Evolutionary conservation across 345 rosid genomes (phyloP).

Genomic region (Anastatica hierochuntica): DNA sequence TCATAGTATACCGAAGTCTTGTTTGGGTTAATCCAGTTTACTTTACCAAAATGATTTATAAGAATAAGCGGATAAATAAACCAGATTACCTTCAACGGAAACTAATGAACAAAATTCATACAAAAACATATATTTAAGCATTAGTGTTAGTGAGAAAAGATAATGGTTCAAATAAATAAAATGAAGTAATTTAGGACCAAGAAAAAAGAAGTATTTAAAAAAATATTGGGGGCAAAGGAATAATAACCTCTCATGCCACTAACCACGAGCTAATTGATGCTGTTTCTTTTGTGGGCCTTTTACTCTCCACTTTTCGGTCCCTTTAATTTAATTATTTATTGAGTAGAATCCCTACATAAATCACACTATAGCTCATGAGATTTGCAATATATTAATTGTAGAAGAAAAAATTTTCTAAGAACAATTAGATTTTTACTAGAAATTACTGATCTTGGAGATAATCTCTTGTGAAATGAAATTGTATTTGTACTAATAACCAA

Average conservation of each 20-base stretch:
- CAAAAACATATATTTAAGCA: background rate
- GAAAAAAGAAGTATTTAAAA: conserved; percentile 2
- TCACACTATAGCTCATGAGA: conserved; percentile 12
- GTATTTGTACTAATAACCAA: too few species aligned
- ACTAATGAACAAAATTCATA: background rate
- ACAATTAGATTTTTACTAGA: too few species aligned
- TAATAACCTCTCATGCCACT: conserved; percentile 46
- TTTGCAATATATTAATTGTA: conserved; percentile 7
- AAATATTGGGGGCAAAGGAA: conserved; percentile 22
- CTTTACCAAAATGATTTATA: too few species aligned
- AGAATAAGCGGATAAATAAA: background rate
- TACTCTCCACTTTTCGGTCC: conserved; percentile 8
- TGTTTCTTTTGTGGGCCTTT: conserved; percentile 55
- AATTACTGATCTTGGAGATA: too few species aligned
- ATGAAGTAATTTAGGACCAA: too few species aligned
- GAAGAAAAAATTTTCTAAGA: too few species aligned
- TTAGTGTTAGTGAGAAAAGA: conserved; percentile 7
- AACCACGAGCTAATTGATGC: conserved; percentile 43
- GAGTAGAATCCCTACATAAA: background rate
- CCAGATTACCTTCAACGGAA: background rate
- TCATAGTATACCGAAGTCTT: too few species aligned
- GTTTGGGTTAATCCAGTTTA: too few species aligned
- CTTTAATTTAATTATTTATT: background rate
- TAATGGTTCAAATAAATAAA: too few species aligned
- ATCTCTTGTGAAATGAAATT: too few species aligned